Base-by-base conservation (phyloP, 352 stramenopile genomes). In the Elongisporangium prolatum region DNA sequence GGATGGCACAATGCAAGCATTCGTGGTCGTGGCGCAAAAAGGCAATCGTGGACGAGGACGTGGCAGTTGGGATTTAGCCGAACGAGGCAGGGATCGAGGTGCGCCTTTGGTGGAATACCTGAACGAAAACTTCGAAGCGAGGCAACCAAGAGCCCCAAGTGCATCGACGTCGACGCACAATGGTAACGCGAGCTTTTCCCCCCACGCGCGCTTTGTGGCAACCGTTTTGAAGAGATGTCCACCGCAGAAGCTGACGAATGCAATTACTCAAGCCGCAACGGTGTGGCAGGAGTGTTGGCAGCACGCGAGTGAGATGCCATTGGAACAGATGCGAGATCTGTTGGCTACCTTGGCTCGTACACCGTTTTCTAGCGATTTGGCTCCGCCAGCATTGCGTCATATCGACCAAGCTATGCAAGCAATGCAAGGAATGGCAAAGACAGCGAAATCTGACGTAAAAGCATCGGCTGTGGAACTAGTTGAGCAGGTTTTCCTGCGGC, bases 251-350 rank as follows among this genome's bases (percentile, higher is more conserved):
- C 63, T 91, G 13, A 60, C 66, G 47, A 49, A 69, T 50, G 59
- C 65, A 2, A 69, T 88, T 8, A 56, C 67, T 2, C 58, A 73
- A 0, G 49, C 68, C 38, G 58, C 74, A 22, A 65, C 71, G 48
- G 47, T 66, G 37, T 91, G 80, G 80, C 59, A 63, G 8, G 72
- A 67, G 34, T 77, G 77, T 58, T 91, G 80, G 80, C 67, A 69
- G 40, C 56, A 63, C 7, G 65, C 61, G 0, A 63, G 60, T 4
- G 57, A 53, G n/a, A 61, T 91, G 14, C 70, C 75, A 14, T 52
- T 59, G 2, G 69, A 72, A 49, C 70, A 67, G 13, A 24, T 88
- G 13, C 65, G 69, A 9, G 61, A 70, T 4, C 50, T 91, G 21
- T 53, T 91, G 44, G 68, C 67, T 6, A 65, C 80, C 1, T 20